A percentile compares a stretch with the other conserved stretches of the same genome.
Conservation (phyloP, 805 yeast species). For the Saccharomycopsis vini region DNA sequence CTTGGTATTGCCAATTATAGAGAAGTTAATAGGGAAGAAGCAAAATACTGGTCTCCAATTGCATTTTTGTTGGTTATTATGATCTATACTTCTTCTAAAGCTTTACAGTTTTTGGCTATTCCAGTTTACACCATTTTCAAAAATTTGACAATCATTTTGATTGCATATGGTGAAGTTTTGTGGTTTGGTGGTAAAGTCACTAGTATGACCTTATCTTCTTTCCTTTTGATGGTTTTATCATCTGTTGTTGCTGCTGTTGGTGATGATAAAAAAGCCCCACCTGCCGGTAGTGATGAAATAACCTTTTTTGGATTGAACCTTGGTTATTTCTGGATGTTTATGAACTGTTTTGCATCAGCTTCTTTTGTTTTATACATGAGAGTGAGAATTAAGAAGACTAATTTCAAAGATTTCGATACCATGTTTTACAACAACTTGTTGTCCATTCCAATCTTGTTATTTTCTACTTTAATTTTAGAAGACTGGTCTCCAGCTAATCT, state of each 20-base stretch:
- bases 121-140: slow-evolving; percentile 98
- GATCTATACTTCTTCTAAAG: slow-evolving; percentile 96
- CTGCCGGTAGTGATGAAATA: slow-evolving; percentile 22
- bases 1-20: slow-evolving; percentile 79
- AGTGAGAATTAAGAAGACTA: slow-evolving; percentile 94
- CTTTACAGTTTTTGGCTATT: slow-evolving; percentile 80
- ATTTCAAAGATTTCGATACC: slow-evolving; percentile 94
- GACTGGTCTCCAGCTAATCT: slow-evolving; percentile 88
- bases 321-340: slow-evolving; percentile 96
- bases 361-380: slow-evolving; percentile 91
- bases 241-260: slow-evolving; percentile 95
- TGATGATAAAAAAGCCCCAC: slow-evolving; percentile 37
- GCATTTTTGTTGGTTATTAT: slow-evolving; percentile 80
- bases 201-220: slow-evolving; percentile 81
- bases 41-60: slow-evolving; percentile 93
- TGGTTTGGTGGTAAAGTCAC: slow-evolving; percentile 95
- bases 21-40: slow-evolving; percentile 76
- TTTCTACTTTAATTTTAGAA: slow-evolving; percentile 71
- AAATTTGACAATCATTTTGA: slow-evolving; percentile 90
- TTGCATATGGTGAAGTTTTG: slow-evolving; percentile 95
- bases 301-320: slow-evolving; percentile 36
- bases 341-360: slow-evolving; percentile 91
- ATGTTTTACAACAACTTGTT: slow-evolving; percentile 96
- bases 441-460: slow-evolving; percentile 79
- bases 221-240: slow-evolving; percentile 85